Evolutionary conservation across 2,329 filamentous ascomycete species (phyloP), one percentile per base, ranked within the genome.

Genomic region (Xenosphaeropsis pyriputrescens): DNA sequence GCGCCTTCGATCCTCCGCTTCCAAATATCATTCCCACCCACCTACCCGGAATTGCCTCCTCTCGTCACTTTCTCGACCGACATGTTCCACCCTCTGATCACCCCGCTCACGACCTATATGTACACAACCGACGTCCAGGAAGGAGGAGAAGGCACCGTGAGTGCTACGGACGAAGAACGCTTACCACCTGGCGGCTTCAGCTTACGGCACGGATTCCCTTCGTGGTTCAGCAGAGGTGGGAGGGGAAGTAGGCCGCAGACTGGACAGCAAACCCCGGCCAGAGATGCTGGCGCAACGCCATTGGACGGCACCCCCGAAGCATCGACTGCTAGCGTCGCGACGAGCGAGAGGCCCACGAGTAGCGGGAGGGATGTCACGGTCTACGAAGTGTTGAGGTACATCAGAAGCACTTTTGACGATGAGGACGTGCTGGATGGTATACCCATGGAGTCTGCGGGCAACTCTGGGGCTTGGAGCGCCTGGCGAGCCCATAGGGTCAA

Each of bases 31-130:
- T 96, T 96, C 51, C 84, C 88, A 29, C 68, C 80, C 43, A 69
- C 71, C 30, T 95, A 93, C 55, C 89, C 89, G 11, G 62, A 68
- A 37, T 62, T 84, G 15, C 84, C 89, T 36, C 91, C 91, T 8
- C 67, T 88, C 14, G 75, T 98, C 46, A 89, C 80, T 39, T 94
- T 98, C 58, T 73, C 76, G 34, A 93, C 85, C 48, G 89, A 96
- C 55, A 80, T 96, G 47, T 98, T 96, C 57, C 89, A 98, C 56
- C 89, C 89, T 14, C 68, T 98, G 32, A 79, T 96, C 47, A 86
- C 88, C 6, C 88, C 91, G 29, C 68, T 93, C 43, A 94, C 86
- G n/a, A 94, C 85, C 3, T 93, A 94, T 60, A 91, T 85, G 54
- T 93, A 93, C 63, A 82, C 85, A 32, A 86, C 84, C 43, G 79